phyloP scores from a whole-genome alignment of 805 yeast genomes.

The Sugiyamaella boreocaroliniensis region DNA sequence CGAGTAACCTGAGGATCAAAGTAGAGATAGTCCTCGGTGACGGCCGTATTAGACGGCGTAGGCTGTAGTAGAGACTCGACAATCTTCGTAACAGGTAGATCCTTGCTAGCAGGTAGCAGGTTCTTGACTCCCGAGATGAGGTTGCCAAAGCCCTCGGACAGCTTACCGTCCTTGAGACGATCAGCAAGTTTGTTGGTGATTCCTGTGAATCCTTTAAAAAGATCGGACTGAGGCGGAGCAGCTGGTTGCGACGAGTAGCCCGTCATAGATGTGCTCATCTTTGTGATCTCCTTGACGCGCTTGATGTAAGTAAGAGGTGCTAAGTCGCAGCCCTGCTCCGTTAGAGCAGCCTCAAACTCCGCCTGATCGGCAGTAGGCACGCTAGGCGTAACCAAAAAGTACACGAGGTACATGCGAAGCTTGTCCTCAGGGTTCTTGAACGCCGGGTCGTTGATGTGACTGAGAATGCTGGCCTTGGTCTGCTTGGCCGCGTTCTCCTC shows the following conservation, averaged over 20 bases:
- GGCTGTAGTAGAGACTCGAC: conserved; percentile 94
- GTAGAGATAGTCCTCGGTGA: conserved; percentile 84
- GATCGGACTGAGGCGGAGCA: conserved; percentile 23
- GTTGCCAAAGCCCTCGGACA: conserved; percentile 86
- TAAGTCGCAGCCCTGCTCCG: conserved; percentile 52
- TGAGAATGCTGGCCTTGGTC: conserved; percentile 50
- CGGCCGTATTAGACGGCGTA: conserved; percentile 41
- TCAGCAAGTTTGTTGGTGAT: conserved; percentile 65
- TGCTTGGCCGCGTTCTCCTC: conserved; percentile 64
- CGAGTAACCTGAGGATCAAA: conserved; percentile 82
- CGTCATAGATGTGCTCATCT: conserved; percentile 31
- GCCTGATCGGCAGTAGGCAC: conserved; percentile 44
- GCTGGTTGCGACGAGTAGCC: conserved; percentile 16
- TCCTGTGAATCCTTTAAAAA: conserved; percentile 53
- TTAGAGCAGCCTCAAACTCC: conserved; percentile 60
- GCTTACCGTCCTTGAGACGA: conserved; percentile 68
- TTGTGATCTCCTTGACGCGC: conserved; percentile 71
- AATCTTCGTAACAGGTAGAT: conserved; percentile 80
- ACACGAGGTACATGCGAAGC: conserved; percentile 81
- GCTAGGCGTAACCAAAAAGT: conserved; percentile 41
- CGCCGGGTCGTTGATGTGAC: conserved; percentile 46
- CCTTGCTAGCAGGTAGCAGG: conserved; percentile 78
- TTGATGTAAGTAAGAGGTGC: conserved; percentile 66
- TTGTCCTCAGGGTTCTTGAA: conserved; percentile 60
- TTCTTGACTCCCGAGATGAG: conserved; percentile 82